Conservation (phyloP, 495 filamentous ascomycete species). For the Daldinia vernicosa region DNA sequence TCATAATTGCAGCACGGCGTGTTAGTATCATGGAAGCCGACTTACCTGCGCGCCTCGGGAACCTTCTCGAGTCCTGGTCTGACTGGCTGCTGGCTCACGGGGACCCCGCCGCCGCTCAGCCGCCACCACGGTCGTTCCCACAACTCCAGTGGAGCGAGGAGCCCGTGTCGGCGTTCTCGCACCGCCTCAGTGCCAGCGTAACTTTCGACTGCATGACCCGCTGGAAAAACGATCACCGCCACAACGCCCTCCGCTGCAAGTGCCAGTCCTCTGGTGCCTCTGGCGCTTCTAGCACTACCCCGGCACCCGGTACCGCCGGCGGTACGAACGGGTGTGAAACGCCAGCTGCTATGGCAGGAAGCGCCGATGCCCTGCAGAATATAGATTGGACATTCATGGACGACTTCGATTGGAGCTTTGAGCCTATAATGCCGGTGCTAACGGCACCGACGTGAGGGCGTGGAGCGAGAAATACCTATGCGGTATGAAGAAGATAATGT, state of each 20-base stretch:
- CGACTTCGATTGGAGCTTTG: conserved; percentile 58
- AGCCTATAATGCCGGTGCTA: conserved; percentile 35
- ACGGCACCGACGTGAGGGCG: conserved; percentile 21
- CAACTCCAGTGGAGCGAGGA: conserved; percentile 25
- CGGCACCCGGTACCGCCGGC: not conserved
- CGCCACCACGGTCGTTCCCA: not conserved
- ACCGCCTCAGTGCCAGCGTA: conserved; percentile 52
- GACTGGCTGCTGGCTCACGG: conserved; percentile 18
- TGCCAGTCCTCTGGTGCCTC: conserved; percentile 1
- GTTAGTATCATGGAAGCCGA: conserved; percentile 42
- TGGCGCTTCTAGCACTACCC: not conserved
- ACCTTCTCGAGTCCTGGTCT: conserved; percentile 49
- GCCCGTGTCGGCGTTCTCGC: conserved; percentile 45
- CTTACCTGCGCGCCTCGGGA: conserved; percentile 47
- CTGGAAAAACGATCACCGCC: conserved; percentile 48
- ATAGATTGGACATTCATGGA: conserved; percentile 59
- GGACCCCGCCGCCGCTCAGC: not conserved
- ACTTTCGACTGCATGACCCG: conserved; percentile 52
- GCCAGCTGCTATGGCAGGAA: conserved; percentile 5
- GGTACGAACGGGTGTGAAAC: conserved; percentile 5
- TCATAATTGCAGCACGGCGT: conserved; percentile 33
- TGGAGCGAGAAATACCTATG: not conserved
- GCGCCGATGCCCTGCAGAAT: conserved; percentile 45
- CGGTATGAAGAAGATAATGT: not conserved
- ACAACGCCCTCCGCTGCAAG: not conserved